phyloP scores from a whole-genome alignment of 2,329 filamentous ascomycete species.

The Tolypocladium tropicale region DNA sequence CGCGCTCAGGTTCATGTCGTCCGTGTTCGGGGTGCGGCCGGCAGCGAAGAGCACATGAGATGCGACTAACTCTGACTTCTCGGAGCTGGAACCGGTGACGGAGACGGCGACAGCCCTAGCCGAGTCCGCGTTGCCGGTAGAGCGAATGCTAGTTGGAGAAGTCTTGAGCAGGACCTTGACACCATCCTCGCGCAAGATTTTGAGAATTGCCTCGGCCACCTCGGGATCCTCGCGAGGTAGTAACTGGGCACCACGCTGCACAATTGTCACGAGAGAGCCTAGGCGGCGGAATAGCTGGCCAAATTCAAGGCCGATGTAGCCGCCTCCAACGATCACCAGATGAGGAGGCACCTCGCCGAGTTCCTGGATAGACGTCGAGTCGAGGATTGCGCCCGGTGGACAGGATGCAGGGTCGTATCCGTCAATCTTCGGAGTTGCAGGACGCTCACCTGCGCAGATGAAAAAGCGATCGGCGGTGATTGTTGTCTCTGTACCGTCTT shows the following conservation, averaged over 20 bases:
- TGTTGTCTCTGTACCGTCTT: conserved; percentile 18
- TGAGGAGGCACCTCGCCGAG: conserved; percentile 33
- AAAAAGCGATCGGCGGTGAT: conserved; percentile 32
- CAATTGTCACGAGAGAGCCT: conserved; percentile 35
- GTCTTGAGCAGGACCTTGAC: conserved; percentile 29
- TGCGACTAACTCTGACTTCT: conserved; percentile 15
- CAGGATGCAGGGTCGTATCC: conserved; percentile 15
- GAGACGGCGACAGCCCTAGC: conserved; percentile 9
- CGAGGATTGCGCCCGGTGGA: conserved; percentile 17
- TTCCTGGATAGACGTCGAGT: conserved; percentile 39
- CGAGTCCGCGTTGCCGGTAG: neutral
- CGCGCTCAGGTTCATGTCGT: conserved; percentile 27
- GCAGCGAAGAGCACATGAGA: conserved; percentile 40
- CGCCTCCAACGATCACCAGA: conserved; percentile 41
- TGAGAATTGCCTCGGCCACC: conserved; percentile 28
- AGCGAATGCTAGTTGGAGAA: conserved; percentile 16
- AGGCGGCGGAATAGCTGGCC: conserved; percentile 40
- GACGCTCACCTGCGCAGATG: conserved; percentile 34
- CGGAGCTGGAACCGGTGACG: conserved; percentile 6
- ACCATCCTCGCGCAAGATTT: conserved; percentile 35
- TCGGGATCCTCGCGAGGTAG: conserved; percentile 37
- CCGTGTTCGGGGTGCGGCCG: conserved; percentile 39
- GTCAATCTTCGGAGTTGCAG: conserved; percentile 26
- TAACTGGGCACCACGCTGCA: conserved; percentile 32
- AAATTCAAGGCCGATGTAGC: conserved; percentile 43